Evolutionary conservation across 208 protist genomes (phyloP), one percentile per base, ranked within the genome.

Genomic region (Leishmania amazonensis): DNA sequence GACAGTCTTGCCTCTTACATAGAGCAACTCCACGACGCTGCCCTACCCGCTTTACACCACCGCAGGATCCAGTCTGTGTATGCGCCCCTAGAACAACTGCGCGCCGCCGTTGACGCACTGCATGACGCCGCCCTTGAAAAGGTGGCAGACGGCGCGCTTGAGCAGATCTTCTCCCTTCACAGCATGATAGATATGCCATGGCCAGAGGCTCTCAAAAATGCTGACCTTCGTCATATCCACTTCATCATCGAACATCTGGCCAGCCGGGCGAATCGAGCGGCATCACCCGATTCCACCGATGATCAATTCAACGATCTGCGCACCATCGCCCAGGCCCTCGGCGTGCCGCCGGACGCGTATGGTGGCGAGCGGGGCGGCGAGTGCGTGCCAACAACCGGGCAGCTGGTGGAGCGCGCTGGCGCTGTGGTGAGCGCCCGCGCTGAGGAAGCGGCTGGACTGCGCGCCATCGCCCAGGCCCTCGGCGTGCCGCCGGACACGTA

Each of bases 341-440:
- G 60, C 40, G 40, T 79, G 42, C 76, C 76, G 40, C 40, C 21
- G 65, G 64, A 71, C 45, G 47, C 65, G n/a, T 74, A 62, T 38
- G 77, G n/a, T 42, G 77, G 42, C 11, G 51, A 60, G 21, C 9
- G 60, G 13, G 70, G 49, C 54, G 79, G 58, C 72, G 45, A 73
- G 47, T 60, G 60, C 17, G 70, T 72, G 58, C 79, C 79, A 58
- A 77, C 79, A 71, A 9, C n/a, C 47, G 78, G 67, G 54, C 78
- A 81, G 78, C 78, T 47, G 47, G 21, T 2, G 58, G 11, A 45
- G 38, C 54, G 79, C 13, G 64, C 49, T 7, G 67, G 38, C 49
- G 77, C 54, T 49, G 65, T 80, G 4, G 45, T n/a, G 74, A 3
- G 31, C 53, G 53, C 53, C 17, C 53, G 53, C 19, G 53, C 53